A percentile compares a stretch with the other conserved stretches of the same genome.
phyloP scores from a whole-genome alignment of 371 early-diverging fungal species.

The Rhizomucor pusillus region DNA sequence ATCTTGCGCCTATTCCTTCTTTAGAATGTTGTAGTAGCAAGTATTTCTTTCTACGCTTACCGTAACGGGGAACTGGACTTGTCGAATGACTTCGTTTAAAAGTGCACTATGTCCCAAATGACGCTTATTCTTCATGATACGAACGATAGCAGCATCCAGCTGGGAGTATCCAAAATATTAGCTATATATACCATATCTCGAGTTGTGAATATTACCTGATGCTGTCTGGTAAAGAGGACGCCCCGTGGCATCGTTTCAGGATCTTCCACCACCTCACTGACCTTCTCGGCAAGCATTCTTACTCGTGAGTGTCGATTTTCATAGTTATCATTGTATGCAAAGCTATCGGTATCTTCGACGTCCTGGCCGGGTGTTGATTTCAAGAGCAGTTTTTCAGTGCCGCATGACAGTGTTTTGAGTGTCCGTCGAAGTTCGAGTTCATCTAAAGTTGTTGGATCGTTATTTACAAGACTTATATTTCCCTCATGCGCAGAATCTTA shows the following conservation, averaged over 20 bases:
- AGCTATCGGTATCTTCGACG: constrained; percentile 62
- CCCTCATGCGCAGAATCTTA: constrained; percentile 10
- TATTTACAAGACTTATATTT: background rate
- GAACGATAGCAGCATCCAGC: constrained; percentile 93
- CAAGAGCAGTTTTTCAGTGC: constrained; percentile 69
- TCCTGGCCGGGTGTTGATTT: constrained; percentile 59
- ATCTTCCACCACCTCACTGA: constrained; percentile 83
- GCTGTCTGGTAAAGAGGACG: constrained; percentile 75
- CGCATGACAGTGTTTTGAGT: constrained; percentile 82
- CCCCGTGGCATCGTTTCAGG: constrained; percentile 64
- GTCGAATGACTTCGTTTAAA: constrained; percentile 70
- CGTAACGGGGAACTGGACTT: constrained; percentile 77
- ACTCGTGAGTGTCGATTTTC: constrained; percentile 61
- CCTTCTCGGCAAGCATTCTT: constrained; percentile 81
- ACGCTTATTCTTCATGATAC: constrained; percentile 89
- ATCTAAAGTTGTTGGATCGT: constrained; percentile 35
- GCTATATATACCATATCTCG: background rate
- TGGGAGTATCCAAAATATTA: constrained; percentile 1
- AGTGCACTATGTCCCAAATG: constrained; percentile 65
- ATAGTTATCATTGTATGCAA: constrained; percentile 69
- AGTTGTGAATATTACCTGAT: constrained; percentile 34
- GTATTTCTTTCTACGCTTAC: constrained; percentile 35
- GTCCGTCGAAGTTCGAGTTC: constrained; percentile 73
- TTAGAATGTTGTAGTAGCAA: constrained; percentile 1
- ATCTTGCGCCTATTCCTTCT: constrained; percentile 53